These are phyloP conservation scores for Gossypium schwendimanii DNA, from an alignment of 441 rosid species.

Conservation along the genomic window DNA sequence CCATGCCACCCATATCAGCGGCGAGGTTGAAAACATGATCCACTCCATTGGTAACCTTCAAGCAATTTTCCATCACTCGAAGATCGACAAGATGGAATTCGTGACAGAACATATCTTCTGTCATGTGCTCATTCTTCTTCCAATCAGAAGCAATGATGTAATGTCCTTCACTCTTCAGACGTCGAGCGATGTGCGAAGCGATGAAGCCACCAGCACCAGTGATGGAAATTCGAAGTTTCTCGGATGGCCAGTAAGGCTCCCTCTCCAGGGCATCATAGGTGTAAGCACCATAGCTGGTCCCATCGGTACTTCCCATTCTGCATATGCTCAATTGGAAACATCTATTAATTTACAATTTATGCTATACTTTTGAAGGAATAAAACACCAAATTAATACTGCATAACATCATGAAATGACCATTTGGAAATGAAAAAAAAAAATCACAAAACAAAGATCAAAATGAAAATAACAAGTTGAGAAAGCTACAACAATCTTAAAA, in stretches of 20 bases:
- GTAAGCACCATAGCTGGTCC: slow-evolving; percentile 61
- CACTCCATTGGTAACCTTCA: slow-evolving; percentile 60
- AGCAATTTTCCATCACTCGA: slow-evolving; percentile 93
- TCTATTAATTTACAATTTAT: background rate
- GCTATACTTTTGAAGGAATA: background rate
- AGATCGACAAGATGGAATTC: slow-evolving; percentile 92
- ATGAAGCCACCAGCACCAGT: slow-evolving; percentile 94
- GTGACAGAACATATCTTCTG: slow-evolving; percentile 89
- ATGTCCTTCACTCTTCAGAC: slow-evolving; percentile 74
- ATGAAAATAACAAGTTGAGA: background rate
- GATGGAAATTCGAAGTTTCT: slow-evolving; percentile 64
- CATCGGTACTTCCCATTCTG: slow-evolving; percentile 74
- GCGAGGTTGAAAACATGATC: slow-evolving; percentile 96
- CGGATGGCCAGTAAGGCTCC: slow-evolving; percentile 80
- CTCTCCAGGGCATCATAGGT: slow-evolving; percentile 77
- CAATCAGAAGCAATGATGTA: slow-evolving; percentile 74
- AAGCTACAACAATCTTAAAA: background rate
- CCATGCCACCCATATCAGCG: slow-evolving; percentile 99
- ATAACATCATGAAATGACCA: background rate
- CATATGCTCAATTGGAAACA: background rate
- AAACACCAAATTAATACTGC: background rate
- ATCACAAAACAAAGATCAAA: background rate
- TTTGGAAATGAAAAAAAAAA: background rate
- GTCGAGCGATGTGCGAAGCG: slow-evolving; percentile 89
- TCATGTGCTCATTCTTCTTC: slow-evolving; percentile 99